These are phyloP conservation scores for Musa acuminata DNA, from an alignment of 176 grass and related monocot genomes.

Conservation along the genomic window DNA sequence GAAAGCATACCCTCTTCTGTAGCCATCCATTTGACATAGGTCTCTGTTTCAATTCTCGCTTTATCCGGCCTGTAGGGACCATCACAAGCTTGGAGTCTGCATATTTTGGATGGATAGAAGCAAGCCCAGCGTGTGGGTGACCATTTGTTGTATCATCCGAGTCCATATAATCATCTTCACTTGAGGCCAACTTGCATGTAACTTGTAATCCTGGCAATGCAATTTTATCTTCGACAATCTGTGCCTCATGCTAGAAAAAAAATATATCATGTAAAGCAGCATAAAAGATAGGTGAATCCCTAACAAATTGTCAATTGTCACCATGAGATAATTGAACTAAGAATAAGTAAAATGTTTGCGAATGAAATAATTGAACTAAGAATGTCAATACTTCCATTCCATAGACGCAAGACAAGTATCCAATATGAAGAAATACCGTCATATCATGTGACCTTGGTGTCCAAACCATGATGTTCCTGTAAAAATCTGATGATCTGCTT, in stretches of 20 bases:
- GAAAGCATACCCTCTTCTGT: slow-evolving; percentile 54
- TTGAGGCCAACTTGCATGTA: slow-evolving; percentile 63
- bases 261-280: background rate
- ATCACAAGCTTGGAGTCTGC: slow-evolving; percentile 38
- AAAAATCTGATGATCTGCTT: no score
- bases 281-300: background rate
- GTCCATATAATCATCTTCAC: slow-evolving; percentile 83
- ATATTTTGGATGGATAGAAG: slow-evolving; percentile 36
- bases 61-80: slow-evolving; percentile 59
- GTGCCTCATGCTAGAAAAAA: slow-evolving; percentile 67
- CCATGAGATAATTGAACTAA: background rate
- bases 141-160: slow-evolving; percentile 78
- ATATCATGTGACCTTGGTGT: no score
- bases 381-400: no score
- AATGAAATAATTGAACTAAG: no score
- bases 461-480: no score
- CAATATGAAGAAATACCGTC: no score
- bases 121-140: slow-evolving; percentile 35
- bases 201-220: slow-evolving; percentile 59
- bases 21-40: slow-evolving; percentile 68
- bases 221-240: slow-evolving; percentile 64
- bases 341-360: background rate
- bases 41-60: slow-evolving; percentile 49
- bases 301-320: background rate
- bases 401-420: no score